Evolutionary conservation across 2,329 filamentous ascomycete genomes (phyloP).

Genomic region (Aspergillus persii): DNA sequence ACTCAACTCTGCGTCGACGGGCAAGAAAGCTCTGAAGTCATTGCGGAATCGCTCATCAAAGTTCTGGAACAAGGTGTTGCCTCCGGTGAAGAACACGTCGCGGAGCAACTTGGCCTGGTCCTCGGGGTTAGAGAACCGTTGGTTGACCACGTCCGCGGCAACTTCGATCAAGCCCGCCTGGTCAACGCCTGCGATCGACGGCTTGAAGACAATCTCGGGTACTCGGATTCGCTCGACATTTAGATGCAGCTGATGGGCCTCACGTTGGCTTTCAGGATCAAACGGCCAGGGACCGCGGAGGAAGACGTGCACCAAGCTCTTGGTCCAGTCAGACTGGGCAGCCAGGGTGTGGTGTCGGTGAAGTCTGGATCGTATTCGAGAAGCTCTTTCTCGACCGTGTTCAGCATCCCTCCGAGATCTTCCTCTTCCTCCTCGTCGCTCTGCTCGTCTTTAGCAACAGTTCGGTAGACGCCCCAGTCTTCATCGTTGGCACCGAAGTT

Average conservation of each 20-base stretch:
- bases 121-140: conserved; percentile 62
- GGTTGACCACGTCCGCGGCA: conserved; percentile 80
- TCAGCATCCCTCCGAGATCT: conserved; percentile 72
- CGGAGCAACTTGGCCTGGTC: conserved; percentile 69
- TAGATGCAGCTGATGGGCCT: conserved; percentile 86
- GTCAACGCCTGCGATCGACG: conserved; percentile 85
- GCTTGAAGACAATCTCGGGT: conserved; percentile 90
- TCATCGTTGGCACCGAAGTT: conserved; percentile 96
- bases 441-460: conserved; percentile 75
- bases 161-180: conserved; percentile 94
- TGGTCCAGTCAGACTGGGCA: conserved; percentile 93
- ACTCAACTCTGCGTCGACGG: conserved; percentile 63
- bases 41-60: conserved; percentile 78
- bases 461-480: conserved; percentile 96
- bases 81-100: conserved; percentile 93
- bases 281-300: conserved; percentile 83
- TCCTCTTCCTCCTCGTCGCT: conserved; percentile 92
- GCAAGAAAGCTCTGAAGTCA: conserved; percentile 71
- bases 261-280: conserved; percentile 72
- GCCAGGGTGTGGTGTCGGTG: conserved; percentile 87
- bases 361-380: conserved; percentile 84
- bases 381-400: conserved; percentile 77
- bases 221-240: conserved; percentile 96
- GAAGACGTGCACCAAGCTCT: conserved; percentile 86
- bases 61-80: conserved; percentile 78